Evolutionary conservation across 1,284 basidiomycete species (phyloP), one percentile per base, ranked within the genome.

Genomic region (Pseudozyma pruni): DNA sequence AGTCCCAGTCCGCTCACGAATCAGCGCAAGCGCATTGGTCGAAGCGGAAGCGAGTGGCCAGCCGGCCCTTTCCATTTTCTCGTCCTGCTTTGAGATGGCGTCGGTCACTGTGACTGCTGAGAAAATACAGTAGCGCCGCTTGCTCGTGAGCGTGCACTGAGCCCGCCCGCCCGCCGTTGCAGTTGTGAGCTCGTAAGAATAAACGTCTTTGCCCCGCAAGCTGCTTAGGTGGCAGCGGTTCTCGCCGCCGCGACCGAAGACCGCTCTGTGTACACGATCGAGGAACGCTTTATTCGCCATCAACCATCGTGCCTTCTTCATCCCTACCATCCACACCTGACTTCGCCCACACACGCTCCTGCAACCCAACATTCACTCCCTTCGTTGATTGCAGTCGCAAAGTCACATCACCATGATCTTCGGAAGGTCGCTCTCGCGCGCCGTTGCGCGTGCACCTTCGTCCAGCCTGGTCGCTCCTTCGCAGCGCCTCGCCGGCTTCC

Each of bases 401-500:
- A 55, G 17, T n/a, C 44, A 25, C 51, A 25, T 51, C 50, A 51
- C 32, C 55, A 72, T 72, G 69, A 62, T 72, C 51, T 67, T 72
- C 22, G 62, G 37, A 54, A 66, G 63, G 59, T 62, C 69, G 49
- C 51, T 72, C 33, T 62, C 69, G 57, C 68, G 69, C 55, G 63
- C 69, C 59, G 55, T 72, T n/a, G 69, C 69, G 69, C 62, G 69
- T 55, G 52, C 63, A 22, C 62, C 69, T 50, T 49, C 63, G 51
- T 47, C 68, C 40, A 71, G 62, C 58, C 40, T 71, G 48, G 58
- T 53, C 47, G 58, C 62, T 16, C 56, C 67, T 16, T 51, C 60
- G n/a, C 62, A 61, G 45, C 63, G 69, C 25, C 51, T 62, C 20
- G 69, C 69, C 43, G 62, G 69, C 55, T 83, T 76, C 72, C 74